These are phyloP conservation scores for Diaporthe helianthi DNA, from an alignment of 2,329 filamentous ascomycete genomes.

Conservation along the genomic window DNA sequence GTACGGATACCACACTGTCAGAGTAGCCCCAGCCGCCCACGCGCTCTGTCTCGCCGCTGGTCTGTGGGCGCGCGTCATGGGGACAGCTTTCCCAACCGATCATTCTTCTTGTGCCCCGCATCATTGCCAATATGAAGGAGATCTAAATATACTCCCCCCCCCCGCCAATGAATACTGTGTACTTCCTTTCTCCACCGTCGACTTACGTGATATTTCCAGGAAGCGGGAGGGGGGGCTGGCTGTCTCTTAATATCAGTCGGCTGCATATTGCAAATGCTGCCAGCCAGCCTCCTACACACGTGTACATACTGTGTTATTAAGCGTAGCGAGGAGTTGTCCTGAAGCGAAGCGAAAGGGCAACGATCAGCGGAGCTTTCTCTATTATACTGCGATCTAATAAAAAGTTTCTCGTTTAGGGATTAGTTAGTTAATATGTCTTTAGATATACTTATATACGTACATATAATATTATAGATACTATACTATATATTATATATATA, in stretches of 20 bases:
- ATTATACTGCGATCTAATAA: too few relatives aligned
- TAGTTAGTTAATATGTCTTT: too few relatives aligned
- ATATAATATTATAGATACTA: too few relatives aligned
- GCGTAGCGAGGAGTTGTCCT: too few relatives aligned
- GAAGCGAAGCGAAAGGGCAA: too few relatives aligned
- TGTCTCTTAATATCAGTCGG: too few relatives aligned
- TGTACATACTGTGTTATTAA: not conserved
- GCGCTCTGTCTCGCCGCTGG: not conserved
- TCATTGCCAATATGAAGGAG: not conserved
- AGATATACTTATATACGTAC: too few relatives aligned
- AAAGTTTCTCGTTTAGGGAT: too few relatives aligned
- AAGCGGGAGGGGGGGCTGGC: too few relatives aligned
- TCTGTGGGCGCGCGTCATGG: not conserved
- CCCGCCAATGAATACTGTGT: not conserved
- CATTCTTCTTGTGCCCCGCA: not conserved
- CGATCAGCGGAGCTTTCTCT: too few relatives aligned
- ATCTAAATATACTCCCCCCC: conserved; percentile 3
- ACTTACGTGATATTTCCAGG: not conserved
- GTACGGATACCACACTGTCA: too few relatives aligned
- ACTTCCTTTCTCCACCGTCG: not conserved
- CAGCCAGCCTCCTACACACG: conserved; percentile 15
- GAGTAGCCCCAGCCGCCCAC: not conserved
- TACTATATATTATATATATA: too few relatives aligned
- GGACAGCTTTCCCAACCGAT: not conserved
- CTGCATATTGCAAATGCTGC: not conserved